Percentiles rank a stretch among this genome's conserved stretches.
These are phyloP conservation scores for Eucalyptus leucophloia DNA, from an alignment of 345 rosid species.

Conservation along the genomic window DNA sequence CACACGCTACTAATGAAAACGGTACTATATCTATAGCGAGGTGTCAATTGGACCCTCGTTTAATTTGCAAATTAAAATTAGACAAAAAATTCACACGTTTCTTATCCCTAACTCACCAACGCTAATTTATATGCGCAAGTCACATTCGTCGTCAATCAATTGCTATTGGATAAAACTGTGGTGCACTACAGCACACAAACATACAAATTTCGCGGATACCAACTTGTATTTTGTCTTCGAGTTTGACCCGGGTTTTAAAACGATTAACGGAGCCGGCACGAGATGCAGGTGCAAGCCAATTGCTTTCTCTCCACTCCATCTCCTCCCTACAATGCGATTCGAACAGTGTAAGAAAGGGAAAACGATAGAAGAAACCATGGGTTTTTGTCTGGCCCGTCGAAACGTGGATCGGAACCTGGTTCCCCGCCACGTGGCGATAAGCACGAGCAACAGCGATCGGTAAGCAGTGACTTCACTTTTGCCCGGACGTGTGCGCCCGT, in stretches of 20 bases:
- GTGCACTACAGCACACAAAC: neutral
- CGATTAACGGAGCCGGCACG: neutral
- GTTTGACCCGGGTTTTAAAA: neutral
- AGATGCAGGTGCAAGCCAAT: neutral
- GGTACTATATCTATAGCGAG: neutral
- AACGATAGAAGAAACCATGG: neutral
- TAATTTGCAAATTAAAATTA: neutral
- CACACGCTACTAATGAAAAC: fast-evolving
- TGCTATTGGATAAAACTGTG: neutral
- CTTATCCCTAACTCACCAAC: neutral
- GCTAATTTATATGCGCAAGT: neutral
- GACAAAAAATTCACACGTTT: neutral
- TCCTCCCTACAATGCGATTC: neutral
- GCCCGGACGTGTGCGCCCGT: neutral
- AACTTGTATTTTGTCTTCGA: neutral
- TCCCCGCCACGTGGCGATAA: neutral
- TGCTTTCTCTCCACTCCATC: neutral
- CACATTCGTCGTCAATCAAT: neutral
- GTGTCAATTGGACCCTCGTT: neutral
- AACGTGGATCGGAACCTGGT: neutral
- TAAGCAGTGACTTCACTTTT: neutral
- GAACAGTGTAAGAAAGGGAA: neutral
- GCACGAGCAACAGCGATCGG: neutral
- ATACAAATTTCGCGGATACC: neutral
- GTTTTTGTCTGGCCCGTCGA: neutral